phyloP scores from a whole-genome alignment of 164 flowering plant species.

The Chloranthus sessilifolius region DNA sequence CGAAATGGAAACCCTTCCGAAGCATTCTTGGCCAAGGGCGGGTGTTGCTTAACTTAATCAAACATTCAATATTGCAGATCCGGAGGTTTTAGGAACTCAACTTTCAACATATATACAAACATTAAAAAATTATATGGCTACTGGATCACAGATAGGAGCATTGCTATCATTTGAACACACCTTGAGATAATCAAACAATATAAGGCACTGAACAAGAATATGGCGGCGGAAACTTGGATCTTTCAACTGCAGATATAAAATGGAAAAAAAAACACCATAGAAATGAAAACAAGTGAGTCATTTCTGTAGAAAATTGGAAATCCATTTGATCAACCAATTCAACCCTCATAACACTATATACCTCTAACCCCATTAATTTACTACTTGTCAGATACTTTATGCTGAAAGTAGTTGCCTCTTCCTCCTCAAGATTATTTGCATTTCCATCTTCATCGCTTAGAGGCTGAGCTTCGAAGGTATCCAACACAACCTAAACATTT shows the following conservation, averaged over 20 bases:
- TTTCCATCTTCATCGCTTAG: constrained; percentile 92
- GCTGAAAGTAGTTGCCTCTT: constrained; percentile 70
- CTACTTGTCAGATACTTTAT: constrained; percentile 97
- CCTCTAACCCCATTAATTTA: constrained; percentile 97
- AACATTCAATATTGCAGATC: no score
- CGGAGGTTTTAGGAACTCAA: no score
- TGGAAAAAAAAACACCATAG: not conserved
- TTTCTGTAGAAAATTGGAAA: not conserved
- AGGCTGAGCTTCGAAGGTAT: constrained; percentile 95
- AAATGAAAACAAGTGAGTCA: not conserved
- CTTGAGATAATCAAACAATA: constrained; percentile 90
- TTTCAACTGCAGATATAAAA: constrained; percentile 53
- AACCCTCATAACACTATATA: constrained; percentile 13
- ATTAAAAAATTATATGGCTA: no score
- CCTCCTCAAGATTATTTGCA: constrained; percentile 82
- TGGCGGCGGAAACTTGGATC: constrained; percentile 98
- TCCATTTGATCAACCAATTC: not conserved
- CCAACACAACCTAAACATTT: constrained; percentile 63
- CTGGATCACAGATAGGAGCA: no score
- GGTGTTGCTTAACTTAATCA: no score
- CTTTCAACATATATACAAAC: no score
- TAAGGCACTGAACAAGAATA: constrained; percentile 91
- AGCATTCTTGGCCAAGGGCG: no score
- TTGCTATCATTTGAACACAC: no score
- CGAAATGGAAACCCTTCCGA: no score